These are phyloP conservation scores for Clarireedia monteithiana DNA, from an alignment of 2,329 filamentous ascomycete species.

Conservation along the genomic window DNA sequence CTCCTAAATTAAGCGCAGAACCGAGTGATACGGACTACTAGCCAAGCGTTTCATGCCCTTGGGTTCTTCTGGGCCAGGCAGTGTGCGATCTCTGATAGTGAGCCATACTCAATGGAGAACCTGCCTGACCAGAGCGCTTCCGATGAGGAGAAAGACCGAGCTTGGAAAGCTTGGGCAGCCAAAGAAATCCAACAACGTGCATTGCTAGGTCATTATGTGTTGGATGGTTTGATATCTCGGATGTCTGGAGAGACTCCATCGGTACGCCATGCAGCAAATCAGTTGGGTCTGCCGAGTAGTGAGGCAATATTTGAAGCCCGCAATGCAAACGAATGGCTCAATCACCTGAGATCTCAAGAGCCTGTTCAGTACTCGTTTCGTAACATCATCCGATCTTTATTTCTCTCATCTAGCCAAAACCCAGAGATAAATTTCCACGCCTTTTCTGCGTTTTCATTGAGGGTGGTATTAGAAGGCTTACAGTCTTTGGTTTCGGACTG, in stretches of 20 bases:
- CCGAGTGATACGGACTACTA: slow-evolving; percentile 34
- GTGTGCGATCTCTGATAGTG: slow-evolving; percentile 35
- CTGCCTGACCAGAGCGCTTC: slow-evolving; percentile 30
- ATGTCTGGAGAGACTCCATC: slow-evolving; percentile 36
- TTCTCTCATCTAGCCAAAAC: slow-evolving; percentile 27
- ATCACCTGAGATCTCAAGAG: slow-evolving; percentile 29
- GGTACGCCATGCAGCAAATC: slow-evolving; percentile 36
- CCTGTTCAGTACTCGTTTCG: slow-evolving; percentile 32
- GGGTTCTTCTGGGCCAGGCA: slow-evolving; percentile 39
- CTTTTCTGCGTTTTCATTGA: slow-evolving; percentile 34
- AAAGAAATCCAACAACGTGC: slow-evolving; percentile 38
- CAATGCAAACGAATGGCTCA: slow-evolving; percentile 35
- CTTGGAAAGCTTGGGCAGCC: slow-evolving; percentile 36
- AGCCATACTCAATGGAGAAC: slow-evolving; percentile 28
- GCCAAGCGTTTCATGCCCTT: slow-evolving; percentile 36
- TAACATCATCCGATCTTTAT: slow-evolving; percentile 34
- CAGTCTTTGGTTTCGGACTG: slow-evolving; percentile 36
- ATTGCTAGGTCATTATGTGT: slow-evolving; percentile 36
- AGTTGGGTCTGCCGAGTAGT: slow-evolving; percentile 33
- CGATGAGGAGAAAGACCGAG: slow-evolving; percentile 31
- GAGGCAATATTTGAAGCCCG: slow-evolving; percentile 35
- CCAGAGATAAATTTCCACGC: slow-evolving; percentile 21
- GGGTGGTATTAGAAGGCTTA: slow-evolving; percentile 37
- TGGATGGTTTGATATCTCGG: slow-evolving; percentile 37
- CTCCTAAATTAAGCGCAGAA: slow-evolving; percentile 24